Conservation (phyloP, 2,329 filamentous ascomycete species). For the Coniochaeta sp. region DNA sequence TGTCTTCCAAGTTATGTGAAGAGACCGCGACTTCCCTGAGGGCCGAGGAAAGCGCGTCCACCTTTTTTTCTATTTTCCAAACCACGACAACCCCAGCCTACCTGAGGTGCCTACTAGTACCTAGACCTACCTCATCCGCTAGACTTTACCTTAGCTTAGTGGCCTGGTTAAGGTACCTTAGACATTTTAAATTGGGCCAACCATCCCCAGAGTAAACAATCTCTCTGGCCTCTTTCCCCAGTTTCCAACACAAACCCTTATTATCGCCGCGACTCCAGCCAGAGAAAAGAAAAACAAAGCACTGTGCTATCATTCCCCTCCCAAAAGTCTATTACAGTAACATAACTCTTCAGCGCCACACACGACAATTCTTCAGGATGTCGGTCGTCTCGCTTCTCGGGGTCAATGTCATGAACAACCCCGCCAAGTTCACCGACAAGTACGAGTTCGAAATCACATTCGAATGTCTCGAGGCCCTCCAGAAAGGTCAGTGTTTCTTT, state of each 20-base stretch:
- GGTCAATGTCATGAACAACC: slow-evolving; percentile 95
- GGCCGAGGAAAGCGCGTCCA: slow-evolving; percentile 1
- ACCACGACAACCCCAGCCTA: background rate
- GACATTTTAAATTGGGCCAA: background rate
- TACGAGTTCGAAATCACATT: slow-evolving; percentile 99
- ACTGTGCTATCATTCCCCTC: background rate
- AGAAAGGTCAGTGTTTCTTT: slow-evolving; percentile 61
- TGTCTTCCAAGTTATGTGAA: background rate
- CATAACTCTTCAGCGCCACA: background rate
- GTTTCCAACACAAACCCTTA: background rate
- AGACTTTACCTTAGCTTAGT: background rate
- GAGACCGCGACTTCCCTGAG: background rate
- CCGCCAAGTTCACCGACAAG: slow-evolving; percentile 82
- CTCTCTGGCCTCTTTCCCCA: background rate
- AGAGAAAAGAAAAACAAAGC: background rate
- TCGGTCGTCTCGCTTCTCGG: slow-evolving; percentile 94
- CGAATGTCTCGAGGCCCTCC: slow-evolving; percentile 88
- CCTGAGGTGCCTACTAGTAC: no score
- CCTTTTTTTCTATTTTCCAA: background rate
- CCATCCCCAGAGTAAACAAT: background rate
- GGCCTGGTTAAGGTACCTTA: background rate
- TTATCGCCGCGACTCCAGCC: background rate
- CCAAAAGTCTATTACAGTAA: background rate
- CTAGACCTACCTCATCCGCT: no score
- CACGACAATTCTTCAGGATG: slow-evolving; percentile 48